These are phyloP conservation scores for Trichomonascus vanleenenianus DNA, from an alignment of 805 yeast genomes.

Conservation along the genomic window DNA sequence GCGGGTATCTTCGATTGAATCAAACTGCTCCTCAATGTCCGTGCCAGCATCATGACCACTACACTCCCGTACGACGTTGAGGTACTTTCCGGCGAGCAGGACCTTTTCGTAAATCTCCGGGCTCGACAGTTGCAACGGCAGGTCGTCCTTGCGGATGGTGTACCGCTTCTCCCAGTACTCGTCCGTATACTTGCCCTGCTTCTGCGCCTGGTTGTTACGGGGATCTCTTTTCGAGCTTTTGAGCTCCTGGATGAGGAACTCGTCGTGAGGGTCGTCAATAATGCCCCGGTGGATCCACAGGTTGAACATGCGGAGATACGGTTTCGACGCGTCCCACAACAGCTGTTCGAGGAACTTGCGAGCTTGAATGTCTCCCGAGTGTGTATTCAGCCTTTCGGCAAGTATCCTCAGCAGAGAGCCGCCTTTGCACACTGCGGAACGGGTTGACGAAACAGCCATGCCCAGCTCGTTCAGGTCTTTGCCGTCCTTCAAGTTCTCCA, in stretches of 20 bases:
- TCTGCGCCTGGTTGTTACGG: slow-evolving; percentile 18
- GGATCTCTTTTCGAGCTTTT: too few species aligned
- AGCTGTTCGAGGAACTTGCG: slow-evolving; percentile 44
- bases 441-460: slow-evolving; percentile 15
- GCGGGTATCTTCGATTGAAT: slow-evolving; percentile 34
- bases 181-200: slow-evolving; percentile 26
- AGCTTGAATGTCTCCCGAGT: slow-evolving; percentile 59
- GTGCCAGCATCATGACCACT: slow-evolving; percentile 35
- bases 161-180: slow-evolving; percentile 47
- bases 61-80: slow-evolving; percentile 63
- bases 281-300: slow-evolving; percentile 74
- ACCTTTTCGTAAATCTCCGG: slow-evolving; percentile 53
- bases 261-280: slow-evolving; percentile 71
- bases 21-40: slow-evolving; percentile 27
- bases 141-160: slow-evolving; percentile 64
- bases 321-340: slow-evolving; percentile 49
- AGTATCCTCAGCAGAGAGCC: slow-evolving; percentile 62
- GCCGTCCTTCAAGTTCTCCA: slow-evolving; percentile 33
- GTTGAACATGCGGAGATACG: slow-evolving; percentile 61
- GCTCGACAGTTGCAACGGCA: slow-evolving; percentile 55
- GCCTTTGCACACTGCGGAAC: slow-evolving; percentile 45
- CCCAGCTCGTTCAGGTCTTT: slow-evolving; percentile 8
- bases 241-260: slow-evolving; percentile 58
- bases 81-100: slow-evolving; percentile 74
- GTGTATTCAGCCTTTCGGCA: slow-evolving; percentile 46